Conservation (phyloP, 768 basidiomycete species). For the Rhodotorula taiwanensis region DNA sequence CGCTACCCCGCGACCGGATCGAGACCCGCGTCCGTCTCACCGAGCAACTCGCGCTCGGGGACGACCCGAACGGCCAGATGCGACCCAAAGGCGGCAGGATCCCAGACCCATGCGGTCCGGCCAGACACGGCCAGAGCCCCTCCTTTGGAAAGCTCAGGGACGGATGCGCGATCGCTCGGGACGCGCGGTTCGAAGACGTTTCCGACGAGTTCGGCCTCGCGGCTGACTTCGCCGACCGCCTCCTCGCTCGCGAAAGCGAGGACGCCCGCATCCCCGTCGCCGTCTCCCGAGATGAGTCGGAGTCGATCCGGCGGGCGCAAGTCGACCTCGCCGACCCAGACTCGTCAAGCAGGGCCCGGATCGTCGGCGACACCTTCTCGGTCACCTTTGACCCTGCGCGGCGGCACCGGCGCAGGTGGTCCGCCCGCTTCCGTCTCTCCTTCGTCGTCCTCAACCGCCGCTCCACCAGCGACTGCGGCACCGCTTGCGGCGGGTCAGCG, state of each 20-base stretch:
- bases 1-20: neutral
- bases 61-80: no score
- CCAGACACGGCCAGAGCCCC: neutral
- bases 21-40: neutral
- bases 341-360: neutral
- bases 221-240: conserved; percentile 20
- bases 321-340: neutral
- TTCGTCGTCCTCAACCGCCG: no score
- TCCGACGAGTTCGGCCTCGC: neutral
- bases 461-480: no score
- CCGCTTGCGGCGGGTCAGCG: no score
- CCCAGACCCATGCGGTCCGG: no score
- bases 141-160: no score
- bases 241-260: conserved; percentile 30
- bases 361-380: neutral
- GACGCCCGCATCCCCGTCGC: neutral
- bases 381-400: neutral
- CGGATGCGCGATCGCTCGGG: neutral
- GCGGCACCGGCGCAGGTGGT: no score
- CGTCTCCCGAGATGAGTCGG: neutral
- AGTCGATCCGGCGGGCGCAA: neutral
- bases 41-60: no score
- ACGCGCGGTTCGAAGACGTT: no score
- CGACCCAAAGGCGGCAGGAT: no score
- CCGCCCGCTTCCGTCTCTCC: no score